Base-by-base conservation (phyloP, 306 rosid genomes). In the Malus sylvestris region DNA sequence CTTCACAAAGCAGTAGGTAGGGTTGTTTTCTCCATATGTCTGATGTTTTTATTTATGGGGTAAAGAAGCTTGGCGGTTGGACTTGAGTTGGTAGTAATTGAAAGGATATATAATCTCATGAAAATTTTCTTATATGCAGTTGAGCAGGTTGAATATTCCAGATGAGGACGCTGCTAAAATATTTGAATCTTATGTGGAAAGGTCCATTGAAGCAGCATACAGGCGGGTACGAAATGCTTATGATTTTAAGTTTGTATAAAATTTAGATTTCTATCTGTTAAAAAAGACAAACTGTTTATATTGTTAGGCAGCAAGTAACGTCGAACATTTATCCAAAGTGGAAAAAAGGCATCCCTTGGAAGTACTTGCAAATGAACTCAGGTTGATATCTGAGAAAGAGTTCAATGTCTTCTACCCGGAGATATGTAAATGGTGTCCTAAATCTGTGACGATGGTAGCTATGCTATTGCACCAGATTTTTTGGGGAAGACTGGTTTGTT, bases 401-500 rank as follows among this genome's bases (percentile, higher is more conserved):
- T 74, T 80, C 73, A 81, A 66, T 58, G 83, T 81, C 40, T 87
- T 87, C 82, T 74, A 64, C 71, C 86, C 87, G 5, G 86, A 76
- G 29, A 66, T 87, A 46, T 65, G 75, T 74, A 75, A 62, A 44
- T 85, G 85, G 79, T 85, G 82, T 77, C 84, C 87, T 46, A 79
- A 87, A 70, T 81, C 86, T 70, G 89, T 88, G 75, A 81, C 75
- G 30, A 74, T 76, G 33, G 71, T 74, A 25, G 87, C 89, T 42
- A 71, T 64, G 74, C 74, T 20, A 61, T 77, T 85, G 77, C 89
- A 83, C 74, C 84, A 77, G 70, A 73, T 72, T 67, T 87, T 83
- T 83, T 85, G 89, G 75, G 86, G 79, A 73, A 81, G 67, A 71
- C 84, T 87, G 89, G 91, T 87, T 77, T 72, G 89, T 83, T 74